These are phyloP conservation scores for Paraglomus brasilianum DNA, from an alignment of 192 early-diverging fungal species.

Conservation along the genomic window DNA sequence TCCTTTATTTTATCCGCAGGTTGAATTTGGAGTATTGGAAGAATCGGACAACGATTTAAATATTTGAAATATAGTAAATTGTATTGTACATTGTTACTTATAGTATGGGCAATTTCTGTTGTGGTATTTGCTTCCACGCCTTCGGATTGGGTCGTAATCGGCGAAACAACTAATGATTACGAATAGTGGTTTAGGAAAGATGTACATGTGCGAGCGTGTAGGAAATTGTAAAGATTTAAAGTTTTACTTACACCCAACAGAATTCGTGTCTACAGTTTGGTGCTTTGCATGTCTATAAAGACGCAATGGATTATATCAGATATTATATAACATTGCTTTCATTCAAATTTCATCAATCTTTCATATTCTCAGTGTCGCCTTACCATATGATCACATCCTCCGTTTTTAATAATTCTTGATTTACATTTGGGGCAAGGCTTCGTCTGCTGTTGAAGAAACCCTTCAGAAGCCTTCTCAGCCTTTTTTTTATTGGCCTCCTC, in stretches of 20 bases:
- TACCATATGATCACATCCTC: constrained; percentile 30
- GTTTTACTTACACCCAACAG: constrained; percentile 27
- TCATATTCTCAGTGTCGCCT: too few species aligned
- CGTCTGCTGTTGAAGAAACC: constrained; percentile 2
- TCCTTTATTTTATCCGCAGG: too few species aligned
- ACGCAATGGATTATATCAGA: too few species aligned
- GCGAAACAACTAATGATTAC: constrained; percentile 10
- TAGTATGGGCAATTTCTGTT: not conserved
- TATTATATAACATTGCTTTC: too few species aligned
- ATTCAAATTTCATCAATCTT: too few species aligned
- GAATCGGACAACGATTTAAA: too few species aligned
- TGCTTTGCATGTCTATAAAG: not conserved
- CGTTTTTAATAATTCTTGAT: constrained; percentile 15
- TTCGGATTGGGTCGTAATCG: constrained; percentile 9
- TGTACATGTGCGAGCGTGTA: not conserved
- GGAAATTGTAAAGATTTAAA: not conserved
- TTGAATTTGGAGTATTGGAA: too few species aligned
- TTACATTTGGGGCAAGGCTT: constrained; percentile 30
- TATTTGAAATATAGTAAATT: too few species aligned
- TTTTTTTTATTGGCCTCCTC: not conserved
- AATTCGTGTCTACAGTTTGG: constrained; percentile 21
- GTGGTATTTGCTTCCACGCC: not conserved
- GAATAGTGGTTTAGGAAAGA: not conserved
- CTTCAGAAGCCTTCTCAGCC: not conserved
- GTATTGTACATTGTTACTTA: too few species aligned